Percentiles rank a stretch among this genome's conserved stretches.
Evolutionary conservation across 177 flowering plant species (phyloP).

Genomic region (Telopea speciosissima): DNA sequence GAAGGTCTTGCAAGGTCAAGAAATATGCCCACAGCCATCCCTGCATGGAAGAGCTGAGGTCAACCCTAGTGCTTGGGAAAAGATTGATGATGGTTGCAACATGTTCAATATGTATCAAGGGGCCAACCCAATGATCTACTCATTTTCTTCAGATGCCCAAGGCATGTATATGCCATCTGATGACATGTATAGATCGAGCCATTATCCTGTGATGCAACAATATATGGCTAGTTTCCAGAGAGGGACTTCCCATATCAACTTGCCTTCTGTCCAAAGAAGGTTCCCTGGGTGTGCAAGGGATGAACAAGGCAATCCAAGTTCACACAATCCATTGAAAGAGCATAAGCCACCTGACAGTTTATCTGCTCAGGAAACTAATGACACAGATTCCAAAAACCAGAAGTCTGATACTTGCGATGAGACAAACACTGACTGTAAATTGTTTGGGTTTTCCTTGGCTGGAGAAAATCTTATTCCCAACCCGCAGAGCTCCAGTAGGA

Average conservation of each 20-base stretch:
- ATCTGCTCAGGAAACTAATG: conserved; percentile 20
- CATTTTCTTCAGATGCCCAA: conserved; percentile 40
- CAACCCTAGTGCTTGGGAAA: conserved; percentile 34
- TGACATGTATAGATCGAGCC: conserved; percentile 25
- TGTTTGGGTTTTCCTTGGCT: conserved; percentile 71
- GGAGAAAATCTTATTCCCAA: conserved; percentile 36
- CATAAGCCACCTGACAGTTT: conserved; percentile 22
- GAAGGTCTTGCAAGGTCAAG: conserved; percentile 99
- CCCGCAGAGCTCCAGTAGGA: conserved; percentile 40
- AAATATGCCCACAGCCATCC: conserved; percentile 53
- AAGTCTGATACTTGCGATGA: conserved; percentile 29
- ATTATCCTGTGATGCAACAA: conserved; percentile 23
- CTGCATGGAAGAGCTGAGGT: conserved; percentile 33
- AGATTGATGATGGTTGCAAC: conserved; percentile 29
- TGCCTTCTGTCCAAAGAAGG: conserved; percentile 24
- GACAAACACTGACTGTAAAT: conserved; percentile 37
- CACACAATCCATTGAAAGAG: conserved; percentile 13
- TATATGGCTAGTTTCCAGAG: conserved; percentile 25
- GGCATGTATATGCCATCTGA: conserved; percentile 34
- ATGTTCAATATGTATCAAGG: conserved; percentile 34
- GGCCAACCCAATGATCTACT: conserved; percentile 37
- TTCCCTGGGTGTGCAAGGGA: conserved; percentile 10
- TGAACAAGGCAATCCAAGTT: conserved; percentile 19
- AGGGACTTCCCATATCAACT: conserved; percentile 21
- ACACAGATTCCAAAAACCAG: conserved; percentile 14